These are phyloP conservation scores for Grosmannia clavigera DNA, from an alignment of 2,329 filamentous ascomycete genomes.

Conservation along the genomic window DNA sequence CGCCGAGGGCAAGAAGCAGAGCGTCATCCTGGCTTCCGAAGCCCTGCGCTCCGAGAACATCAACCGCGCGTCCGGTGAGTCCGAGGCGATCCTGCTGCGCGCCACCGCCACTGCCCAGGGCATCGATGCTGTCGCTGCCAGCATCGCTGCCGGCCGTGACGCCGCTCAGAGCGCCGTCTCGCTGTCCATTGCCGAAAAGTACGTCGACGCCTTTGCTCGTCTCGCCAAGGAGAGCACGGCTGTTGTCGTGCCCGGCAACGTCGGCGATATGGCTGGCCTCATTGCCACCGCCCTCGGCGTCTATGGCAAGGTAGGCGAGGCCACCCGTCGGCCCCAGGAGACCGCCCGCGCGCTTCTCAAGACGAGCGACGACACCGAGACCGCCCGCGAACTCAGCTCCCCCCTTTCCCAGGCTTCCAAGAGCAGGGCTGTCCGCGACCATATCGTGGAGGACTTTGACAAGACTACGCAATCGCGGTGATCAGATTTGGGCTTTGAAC, in stretches of 20 bases:
- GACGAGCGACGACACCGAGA: slow-evolving; percentile 10
- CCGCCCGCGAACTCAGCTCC: slow-evolving; percentile 1
- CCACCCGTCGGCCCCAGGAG: slow-evolving; percentile 57
- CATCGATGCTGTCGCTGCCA: slow-evolving; percentile 71
- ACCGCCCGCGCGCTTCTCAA: slow-evolving; percentile 43
- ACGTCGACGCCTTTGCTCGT: slow-evolving; percentile 82
- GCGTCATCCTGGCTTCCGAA: slow-evolving; percentile 90
- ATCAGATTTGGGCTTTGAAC: not conserved
- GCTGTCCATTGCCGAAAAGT: slow-evolving; percentile 88
- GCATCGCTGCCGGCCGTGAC: slow-evolving; percentile 60
- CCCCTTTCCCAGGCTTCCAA: not conserved
- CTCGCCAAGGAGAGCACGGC: slow-evolving; percentile 92
- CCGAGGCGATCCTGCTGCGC: slow-evolving; percentile 78
- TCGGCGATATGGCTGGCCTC: slow-evolving; percentile 92
- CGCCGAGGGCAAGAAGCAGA: slow-evolving; percentile 93
- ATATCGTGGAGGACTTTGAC: slow-evolving; percentile 19
- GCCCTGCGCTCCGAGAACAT: slow-evolving; percentile 82
- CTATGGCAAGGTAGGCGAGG: slow-evolving; percentile 82
- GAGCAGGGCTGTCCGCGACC: slow-evolving; percentile 13
- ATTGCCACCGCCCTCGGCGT: slow-evolving; percentile 93
- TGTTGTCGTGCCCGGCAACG: slow-evolving; percentile 90
- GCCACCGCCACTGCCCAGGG: slow-evolving; percentile 76
- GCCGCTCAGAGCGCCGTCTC: slow-evolving; percentile 76
- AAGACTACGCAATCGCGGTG: slow-evolving; percentile 11
- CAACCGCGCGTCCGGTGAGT: slow-evolving; percentile 85